Conservation (phyloP, 768 basidiomycete genomes). For the Xerocomus potaroensis region DNA sequence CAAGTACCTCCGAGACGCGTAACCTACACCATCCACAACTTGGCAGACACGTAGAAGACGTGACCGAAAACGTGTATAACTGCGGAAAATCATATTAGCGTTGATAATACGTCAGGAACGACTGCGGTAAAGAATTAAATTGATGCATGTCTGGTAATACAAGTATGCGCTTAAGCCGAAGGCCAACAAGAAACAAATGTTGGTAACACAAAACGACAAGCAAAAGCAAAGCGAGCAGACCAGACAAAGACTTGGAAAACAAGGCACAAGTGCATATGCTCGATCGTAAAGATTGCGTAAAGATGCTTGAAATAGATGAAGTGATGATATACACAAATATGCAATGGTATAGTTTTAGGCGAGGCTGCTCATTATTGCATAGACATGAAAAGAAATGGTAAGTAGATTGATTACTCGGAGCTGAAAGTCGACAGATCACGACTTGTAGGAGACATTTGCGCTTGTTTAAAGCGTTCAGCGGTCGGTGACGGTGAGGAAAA, state of each 20-base stretch:
- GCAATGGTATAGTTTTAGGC: conserved; percentile 26
- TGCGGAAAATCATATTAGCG: conserved; percentile 9
- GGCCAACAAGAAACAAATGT: conserved; percentile 23
- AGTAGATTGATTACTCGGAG: conserved; percentile 16
- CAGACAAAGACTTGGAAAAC: conserved; percentile 24
- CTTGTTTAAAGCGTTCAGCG: conserved; percentile 49
- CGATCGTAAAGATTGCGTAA: conserved; percentile 22
- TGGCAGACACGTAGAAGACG: not conserved
- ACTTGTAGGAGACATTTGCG: conserved; percentile 31
- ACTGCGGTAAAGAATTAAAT: conserved; percentile 18
- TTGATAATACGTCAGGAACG: conserved; percentile 4
- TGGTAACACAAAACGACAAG: conserved; percentile 28
- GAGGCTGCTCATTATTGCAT: conserved; percentile 8
- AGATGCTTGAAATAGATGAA: conserved; percentile 32
- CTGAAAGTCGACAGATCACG: conserved; percentile 18
- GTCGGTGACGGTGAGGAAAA: conserved; percentile 71
- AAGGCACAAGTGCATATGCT: conserved; percentile 22
- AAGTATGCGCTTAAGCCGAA: conserved; percentile 25
- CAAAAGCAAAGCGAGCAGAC: conserved; percentile 25
- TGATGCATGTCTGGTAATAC: conserved; percentile 32
- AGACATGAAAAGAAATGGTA: not conserved
- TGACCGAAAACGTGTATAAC: not conserved
- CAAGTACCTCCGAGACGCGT: too few relatives aligned
- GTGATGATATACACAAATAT: conserved; percentile 32
- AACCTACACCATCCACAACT: not conserved